These are phyloP conservation scores for Akanthomyces lecanii DNA, from an alignment of 2,329 filamentous ascomycete species.

Conservation along the genomic window DNA sequence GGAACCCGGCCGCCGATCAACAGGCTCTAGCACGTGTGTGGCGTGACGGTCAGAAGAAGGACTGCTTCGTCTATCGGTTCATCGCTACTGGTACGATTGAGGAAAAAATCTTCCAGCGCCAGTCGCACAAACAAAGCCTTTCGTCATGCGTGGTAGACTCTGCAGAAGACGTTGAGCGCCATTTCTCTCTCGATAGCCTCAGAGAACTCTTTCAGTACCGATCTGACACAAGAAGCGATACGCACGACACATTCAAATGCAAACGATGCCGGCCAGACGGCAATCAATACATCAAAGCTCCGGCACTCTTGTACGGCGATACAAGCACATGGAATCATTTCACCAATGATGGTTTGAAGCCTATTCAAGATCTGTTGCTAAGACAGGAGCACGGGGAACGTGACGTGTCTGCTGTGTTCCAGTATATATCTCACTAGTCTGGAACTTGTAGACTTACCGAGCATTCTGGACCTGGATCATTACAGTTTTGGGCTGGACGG, in stretches of 20 bases:
- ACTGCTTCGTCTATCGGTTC: slow-evolving; percentile 99
- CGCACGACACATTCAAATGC: slow-evolving; percentile 98
- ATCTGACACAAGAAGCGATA: slow-evolving; percentile 79
- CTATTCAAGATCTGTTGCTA: slow-evolving; percentile 86
- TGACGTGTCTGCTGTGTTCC: slow-evolving; percentile 91
- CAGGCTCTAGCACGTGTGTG: slow-evolving; percentile 95
- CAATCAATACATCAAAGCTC: slow-evolving; percentile 81
- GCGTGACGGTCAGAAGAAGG: slow-evolving; percentile 98
- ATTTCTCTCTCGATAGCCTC: slow-evolving; percentile 88
- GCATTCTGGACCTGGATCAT: too few species aligned
- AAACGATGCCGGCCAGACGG: slow-evolving; percentile 89
- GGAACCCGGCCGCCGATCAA: slow-evolving; percentile 97
- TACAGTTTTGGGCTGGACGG: too few species aligned
- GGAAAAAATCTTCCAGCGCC: slow-evolving; percentile 98
- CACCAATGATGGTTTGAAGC: slow-evolving; percentile 70
- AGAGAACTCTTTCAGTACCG: slow-evolving; percentile 94
- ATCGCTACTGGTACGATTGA: slow-evolving; percentile 97
- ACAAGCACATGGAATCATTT: slow-evolving; percentile 99
- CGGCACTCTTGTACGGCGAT: slow-evolving; percentile 94
- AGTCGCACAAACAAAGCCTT: slow-evolving; percentile 95
- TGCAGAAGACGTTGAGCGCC: slow-evolving; percentile 92
- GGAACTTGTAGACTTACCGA: neutral
- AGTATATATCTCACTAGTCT: slow-evolving; percentile 84
- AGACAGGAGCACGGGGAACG: slow-evolving; percentile 76
- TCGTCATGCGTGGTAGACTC: slow-evolving; percentile 96